Percentiles rank a stretch among this genome's conserved stretches.
phyloP scores from a whole-genome alignment of 2,329 filamentous ascomycete genomes.

The Pyricularia sp. region DNA sequence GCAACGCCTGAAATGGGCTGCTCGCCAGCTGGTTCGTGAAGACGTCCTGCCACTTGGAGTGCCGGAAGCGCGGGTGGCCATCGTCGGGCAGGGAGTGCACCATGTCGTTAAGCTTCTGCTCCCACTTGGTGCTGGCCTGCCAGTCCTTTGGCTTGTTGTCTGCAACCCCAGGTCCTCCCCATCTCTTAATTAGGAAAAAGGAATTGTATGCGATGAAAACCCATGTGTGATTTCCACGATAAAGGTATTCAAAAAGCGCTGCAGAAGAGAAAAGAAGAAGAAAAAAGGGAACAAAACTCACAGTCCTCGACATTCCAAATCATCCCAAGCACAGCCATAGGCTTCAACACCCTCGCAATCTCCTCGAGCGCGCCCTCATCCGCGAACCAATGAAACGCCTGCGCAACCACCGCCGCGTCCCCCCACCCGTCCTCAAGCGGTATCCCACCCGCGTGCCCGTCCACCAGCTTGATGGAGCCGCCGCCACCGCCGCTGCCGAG shows the following conservation, averaged over 20 bases:
- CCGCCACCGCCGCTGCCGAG: conserved; percentile 24
- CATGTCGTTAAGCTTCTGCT: conserved; percentile 50
- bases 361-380: conserved; percentile 51
- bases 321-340: conserved; percentile 50
- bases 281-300: conserved; percentile 24
- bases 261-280: not conserved
- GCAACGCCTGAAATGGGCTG: conserved; percentile 41
- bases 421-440: conserved; percentile 46
- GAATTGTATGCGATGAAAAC: not conserved
- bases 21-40: conserved; percentile 50
- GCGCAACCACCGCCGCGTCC: conserved; percentile 57
- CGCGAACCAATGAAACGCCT: conserved; percentile 61
- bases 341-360: conserved; percentile 55
- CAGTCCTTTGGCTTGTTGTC: conserved; percentile 55
- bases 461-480: conserved; percentile 44
- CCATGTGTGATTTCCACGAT: not conserved
- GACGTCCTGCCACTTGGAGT: conserved; percentile 52
- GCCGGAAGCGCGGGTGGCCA: conserved; percentile 54
- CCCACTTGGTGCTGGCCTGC: conserved; percentile 49
- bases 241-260: not conserved
- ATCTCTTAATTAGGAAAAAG: not conserved
- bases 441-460: conserved; percentile 51
- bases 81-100: conserved; percentile 44
- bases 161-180: conserved; percentile 17
- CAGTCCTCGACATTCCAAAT: conserved; percentile 72